Evolutionary conservation across 495 filamentous ascomycete species (phyloP).

Genomic region (Aspergillus biplanus): DNA sequence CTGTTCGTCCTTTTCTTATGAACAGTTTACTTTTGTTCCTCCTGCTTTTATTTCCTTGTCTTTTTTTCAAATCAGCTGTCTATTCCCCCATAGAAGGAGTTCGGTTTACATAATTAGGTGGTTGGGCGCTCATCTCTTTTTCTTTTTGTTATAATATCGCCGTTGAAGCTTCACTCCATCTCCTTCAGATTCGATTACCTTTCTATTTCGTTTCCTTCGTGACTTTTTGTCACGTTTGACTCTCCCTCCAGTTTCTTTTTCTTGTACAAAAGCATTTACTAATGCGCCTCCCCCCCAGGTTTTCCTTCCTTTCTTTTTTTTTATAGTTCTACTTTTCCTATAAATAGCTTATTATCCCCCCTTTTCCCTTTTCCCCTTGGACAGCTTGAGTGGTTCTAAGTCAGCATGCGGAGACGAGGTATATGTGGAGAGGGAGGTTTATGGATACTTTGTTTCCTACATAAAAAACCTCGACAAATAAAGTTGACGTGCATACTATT

Average conservation of each 20-base stretch:
- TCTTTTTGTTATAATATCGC: constrained; percentile 21
- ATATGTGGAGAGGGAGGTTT: constrained; percentile 25
- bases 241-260: constrained; percentile 11
- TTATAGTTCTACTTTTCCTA: constrained; percentile 21
- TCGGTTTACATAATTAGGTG: constrained; percentile 43
- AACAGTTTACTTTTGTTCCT: constrained; percentile 36
- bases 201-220: constrained; percentile 12
- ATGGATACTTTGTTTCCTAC: constrained; percentile 40
- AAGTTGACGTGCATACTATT: constrained; percentile 27
- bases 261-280: constrained; percentile 48
- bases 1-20: constrained; percentile 37
- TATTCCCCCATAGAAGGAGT: constrained; percentile 55
- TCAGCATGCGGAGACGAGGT: constrained; percentile 22
- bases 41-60: constrained; percentile 6
- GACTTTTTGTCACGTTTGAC: constrained; percentile 26
- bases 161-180: constrained; percentile 17
- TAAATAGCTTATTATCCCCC: constrained; percentile 16
- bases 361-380: constrained; percentile 19
- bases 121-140: constrained; percentile 35
- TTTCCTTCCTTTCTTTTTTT: constrained; percentile 23
- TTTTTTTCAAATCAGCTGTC: constrained; percentile 26
- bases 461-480: constrained; percentile 29
- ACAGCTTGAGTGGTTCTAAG: constrained; percentile 15
- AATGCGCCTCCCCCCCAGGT: constrained; percentile 25
- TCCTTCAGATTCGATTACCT: constrained; percentile 18